A percentile compares a stretch with the other conserved stretches of the same genome.
These are phyloP conservation scores for Cadophora luteo-olivacea DNA, from an alignment of 2,329 filamentous ascomycete species.

Conservation along the genomic window DNA sequence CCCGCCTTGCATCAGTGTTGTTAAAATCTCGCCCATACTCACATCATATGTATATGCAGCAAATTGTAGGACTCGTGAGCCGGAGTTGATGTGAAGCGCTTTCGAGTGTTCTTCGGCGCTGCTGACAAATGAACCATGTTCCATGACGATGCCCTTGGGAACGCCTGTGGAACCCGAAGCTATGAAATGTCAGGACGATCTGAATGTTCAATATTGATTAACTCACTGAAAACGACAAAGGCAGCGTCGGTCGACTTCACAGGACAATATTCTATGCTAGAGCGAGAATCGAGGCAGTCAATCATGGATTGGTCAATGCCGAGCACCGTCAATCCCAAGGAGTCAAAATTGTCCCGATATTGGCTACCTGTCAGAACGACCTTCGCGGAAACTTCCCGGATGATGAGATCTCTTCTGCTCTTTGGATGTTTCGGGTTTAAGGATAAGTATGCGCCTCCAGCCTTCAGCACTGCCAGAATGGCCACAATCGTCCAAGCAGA, in stretches of 20 bases:
- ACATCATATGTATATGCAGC: constrained; percentile 35
- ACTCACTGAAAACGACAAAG: constrained; percentile 16
- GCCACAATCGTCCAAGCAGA: constrained; percentile 39
- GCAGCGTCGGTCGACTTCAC: constrained; percentile 8
- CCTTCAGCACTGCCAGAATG: constrained; percentile 41
- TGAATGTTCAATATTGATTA: neutral
- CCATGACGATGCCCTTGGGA: constrained; percentile 34
- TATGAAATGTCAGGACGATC: constrained; percentile 25
- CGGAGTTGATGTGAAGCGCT: neutral
- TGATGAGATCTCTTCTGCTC: constrained; percentile 5
- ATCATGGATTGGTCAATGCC: neutral
- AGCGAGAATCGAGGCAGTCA: neutral
- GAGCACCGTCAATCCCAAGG: neutral
- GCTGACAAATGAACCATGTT: constrained; percentile 29
- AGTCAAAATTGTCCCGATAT: constrained; percentile 5
- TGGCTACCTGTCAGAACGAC: neutral
- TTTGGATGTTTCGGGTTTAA: constrained; percentile 34
- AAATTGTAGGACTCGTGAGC: constrained; percentile 33
- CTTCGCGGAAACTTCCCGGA: neutral
- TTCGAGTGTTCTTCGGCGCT: constrained; percentile 20
- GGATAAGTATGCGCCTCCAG: constrained; percentile 42
- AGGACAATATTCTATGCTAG: neutral
- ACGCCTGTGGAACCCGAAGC: constrained; percentile 43
- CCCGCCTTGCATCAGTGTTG: constrained; percentile 33
- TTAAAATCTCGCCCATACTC: constrained; percentile 33